Base-by-base conservation (phyloP, 192 early-diverging fungal genomes). In the Rhizoclosmatium sp. region DNA sequence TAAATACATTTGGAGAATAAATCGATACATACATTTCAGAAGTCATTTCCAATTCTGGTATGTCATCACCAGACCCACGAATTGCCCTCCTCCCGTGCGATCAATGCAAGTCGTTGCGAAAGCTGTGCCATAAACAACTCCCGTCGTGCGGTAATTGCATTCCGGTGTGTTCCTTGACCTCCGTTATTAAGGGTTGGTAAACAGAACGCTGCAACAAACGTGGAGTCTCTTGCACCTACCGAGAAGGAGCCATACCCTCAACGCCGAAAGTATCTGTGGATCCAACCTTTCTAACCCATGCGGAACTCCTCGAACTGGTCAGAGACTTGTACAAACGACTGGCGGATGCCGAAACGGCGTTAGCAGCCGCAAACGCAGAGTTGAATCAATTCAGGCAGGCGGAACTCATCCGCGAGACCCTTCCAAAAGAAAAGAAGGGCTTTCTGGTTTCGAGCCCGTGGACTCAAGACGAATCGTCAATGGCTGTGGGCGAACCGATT, bases 101-200 rank as follows among this genome's bases (percentile, higher is more conserved):
- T 23, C 14, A 65, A n/a, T 65, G 62, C 62, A n/a, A 65, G 10
- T n/a, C 62, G 0, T 12, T 65, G 40, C 62, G 40, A 12, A 65
- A 65, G 23, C n/a, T 10, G 62, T 65, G 62, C 40, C 12, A 31
- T 31, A 65, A 65, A 65, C 10, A 12, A n/a, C 62, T 65, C 12
- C 62, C 62, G 14, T 65, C 62, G 62, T 65, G 62, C 31, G 62
- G 9, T 65, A 9, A 31, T n/a, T 65, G 62, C 62, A 23, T 31
- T 31, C n/a, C 9, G 40, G 31, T 31, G n/a, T 31, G 31, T 31
- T 31, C 31, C 31, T 31, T 31, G 31, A 31, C 31, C 31, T 31
- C 31, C 31, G 31, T 31, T 31, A 31, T 31, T 31, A 31, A 31
- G 31, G 31, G 31, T 31, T 31, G 31, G 31, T 31, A n/a, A n/a